Evolutionary conservation across 176 grass and related monocot species (phyloP), one percentile per base, ranked within the genome.

Genomic region (Oryza rufipogon): DNA sequence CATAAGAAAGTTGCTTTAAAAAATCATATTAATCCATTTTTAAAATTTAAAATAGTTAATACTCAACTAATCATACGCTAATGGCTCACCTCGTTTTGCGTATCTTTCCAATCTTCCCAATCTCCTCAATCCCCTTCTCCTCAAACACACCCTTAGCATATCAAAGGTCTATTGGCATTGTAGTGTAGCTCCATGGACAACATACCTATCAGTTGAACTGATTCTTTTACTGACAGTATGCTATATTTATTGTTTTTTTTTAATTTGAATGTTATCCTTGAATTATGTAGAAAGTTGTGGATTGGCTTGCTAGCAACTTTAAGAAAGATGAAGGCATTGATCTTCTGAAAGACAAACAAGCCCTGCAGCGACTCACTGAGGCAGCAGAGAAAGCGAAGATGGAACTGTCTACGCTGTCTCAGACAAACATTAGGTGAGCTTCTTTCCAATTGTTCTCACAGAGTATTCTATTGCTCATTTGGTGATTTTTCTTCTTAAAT

Each of bases 351-450:
- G 93, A 99, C 70, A 99, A 99, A 82, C 96, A 99, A 94, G 96
- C 93, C 11, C 96, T 99, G 81, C 96, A 99, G 75, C 88, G 93
- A 58, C 90, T 99, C 67, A 99, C 93, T 11, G 96, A 99, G 86
- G 92, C 96, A 52, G 93, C 96, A 49, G 96, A 99, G 81, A 99
- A 99, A 87, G 91, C 96, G 14, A 99, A 99, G 80, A 96, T 99
- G 96, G 96, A 99, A 86, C 64, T 99, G 30, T 99, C 96, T 52
- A 89, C 93, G 0, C 81, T 99, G 77, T 89, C 96, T 7, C 96
- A 99, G 71, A 75, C 96, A n/a, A 99, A 99, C 63, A 96, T 99
- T 80, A 96, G 93, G 96, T 98, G 61, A 60, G 80, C 39, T 78
- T 56, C 2, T 74, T 82, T 79, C 33, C 80, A 45, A 45, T 67